These are phyloP conservation scores for Canavalia gladiata DNA, from an alignment of 306 rosid genomes.

Conservation along the genomic window DNA sequence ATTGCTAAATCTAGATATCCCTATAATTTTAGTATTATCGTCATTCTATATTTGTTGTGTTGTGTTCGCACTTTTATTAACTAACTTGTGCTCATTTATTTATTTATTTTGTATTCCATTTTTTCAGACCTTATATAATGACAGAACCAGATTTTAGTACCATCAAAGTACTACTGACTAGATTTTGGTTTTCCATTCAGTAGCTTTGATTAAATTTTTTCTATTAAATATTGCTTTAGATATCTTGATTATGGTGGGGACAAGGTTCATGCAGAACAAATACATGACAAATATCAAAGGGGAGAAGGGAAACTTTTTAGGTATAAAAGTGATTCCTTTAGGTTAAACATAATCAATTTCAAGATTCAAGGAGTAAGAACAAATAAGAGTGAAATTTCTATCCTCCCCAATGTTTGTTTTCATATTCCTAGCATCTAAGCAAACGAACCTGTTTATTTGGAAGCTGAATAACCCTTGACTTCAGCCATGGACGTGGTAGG, in stretches of 20 bases:
- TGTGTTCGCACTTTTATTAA: not conserved
- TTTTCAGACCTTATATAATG: not conserved
- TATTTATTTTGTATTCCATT: conserved; percentile 1
- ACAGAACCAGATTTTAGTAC: conserved; percentile 4
- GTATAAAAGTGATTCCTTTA: conserved; percentile 21
- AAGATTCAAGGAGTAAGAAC: conserved; percentile 30
- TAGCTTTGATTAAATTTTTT: conserved; percentile 16
- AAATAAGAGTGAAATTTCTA: not conserved
- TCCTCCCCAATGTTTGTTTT: conserved; percentile 2
- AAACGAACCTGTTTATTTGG: conserved; percentile 19
- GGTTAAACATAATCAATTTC: conserved; percentile 26
- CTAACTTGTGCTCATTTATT: not conserved
- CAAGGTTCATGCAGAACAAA: conserved; percentile 12
- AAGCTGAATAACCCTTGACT: conserved; percentile 2
- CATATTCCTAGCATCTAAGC: not conserved
- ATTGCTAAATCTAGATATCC: conserved; percentile 22
- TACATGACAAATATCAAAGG: not conserved
- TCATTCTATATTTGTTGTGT: conserved; percentile 24
- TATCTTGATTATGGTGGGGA: conserved; percentile 38
- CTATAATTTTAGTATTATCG: not conserved
- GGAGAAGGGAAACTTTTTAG: not conserved
- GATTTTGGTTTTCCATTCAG: not conserved
- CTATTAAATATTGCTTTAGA: conserved; percentile 22
- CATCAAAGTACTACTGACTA: not conserved
- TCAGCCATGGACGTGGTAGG: conserved; percentile 2